Conservation (phyloP, 1,284 basidiomycete genomes). For the Nidula niveotomentosa region DNA sequence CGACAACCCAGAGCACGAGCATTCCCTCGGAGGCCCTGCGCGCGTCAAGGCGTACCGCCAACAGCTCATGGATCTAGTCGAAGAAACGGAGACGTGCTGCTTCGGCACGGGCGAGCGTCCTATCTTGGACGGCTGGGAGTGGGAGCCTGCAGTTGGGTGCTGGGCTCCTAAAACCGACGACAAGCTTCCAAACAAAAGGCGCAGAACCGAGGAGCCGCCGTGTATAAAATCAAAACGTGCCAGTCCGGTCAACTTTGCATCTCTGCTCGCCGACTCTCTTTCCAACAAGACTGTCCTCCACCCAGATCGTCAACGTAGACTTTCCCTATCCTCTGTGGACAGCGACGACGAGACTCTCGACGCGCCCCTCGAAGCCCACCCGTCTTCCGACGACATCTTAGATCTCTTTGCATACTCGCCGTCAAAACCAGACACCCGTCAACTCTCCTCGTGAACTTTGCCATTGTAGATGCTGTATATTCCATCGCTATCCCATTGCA, state of each 20-base stretch:
- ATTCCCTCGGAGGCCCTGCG: constrained; percentile 9
- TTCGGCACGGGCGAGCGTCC: constrained; percentile 21
- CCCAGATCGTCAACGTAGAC: constrained; percentile 10
- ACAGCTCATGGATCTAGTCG: constrained; percentile 44
- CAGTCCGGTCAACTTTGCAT: too few species aligned
- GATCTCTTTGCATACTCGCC: constrained; percentile 52
- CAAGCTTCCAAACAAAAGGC: too few species aligned
- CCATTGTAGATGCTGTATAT: background rate
- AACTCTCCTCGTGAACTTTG: background rate
- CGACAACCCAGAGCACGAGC: constrained; percentile 30
- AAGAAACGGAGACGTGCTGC: constrained; percentile 46
- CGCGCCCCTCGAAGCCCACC: too few species aligned
- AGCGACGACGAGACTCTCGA: too few species aligned
- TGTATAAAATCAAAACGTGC: too few species aligned
- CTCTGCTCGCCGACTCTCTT: background rate
- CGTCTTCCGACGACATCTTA: constrained; percentile 48
- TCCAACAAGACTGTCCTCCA: background rate
- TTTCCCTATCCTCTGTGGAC: constrained; percentile 2
- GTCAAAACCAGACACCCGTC: too few species aligned
- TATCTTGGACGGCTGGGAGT: constrained; percentile 18
- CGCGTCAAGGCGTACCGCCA: constrained; percentile 31
- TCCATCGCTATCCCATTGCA: too few species aligned
- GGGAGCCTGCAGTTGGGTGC: constrained; percentile 22
- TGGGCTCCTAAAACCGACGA: too few species aligned
- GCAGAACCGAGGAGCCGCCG: too few species aligned